These are phyloP conservation scores for Colletotrichum viniferum DNA, from an alignment of 2,329 filamentous ascomycete species.

Conservation along the genomic window DNA sequence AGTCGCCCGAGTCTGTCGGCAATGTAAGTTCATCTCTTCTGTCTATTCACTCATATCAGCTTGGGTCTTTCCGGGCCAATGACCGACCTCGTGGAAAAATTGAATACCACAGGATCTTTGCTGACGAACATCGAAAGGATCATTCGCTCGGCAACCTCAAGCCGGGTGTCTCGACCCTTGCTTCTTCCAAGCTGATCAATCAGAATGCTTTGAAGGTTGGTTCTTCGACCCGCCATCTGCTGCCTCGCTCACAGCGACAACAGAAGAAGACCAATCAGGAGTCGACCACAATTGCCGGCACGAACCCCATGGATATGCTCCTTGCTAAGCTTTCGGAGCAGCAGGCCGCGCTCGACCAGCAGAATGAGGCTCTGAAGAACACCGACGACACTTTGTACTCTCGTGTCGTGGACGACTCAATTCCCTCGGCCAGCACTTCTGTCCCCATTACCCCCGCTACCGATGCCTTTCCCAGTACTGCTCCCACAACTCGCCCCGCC, in stretches of 20 bases:
- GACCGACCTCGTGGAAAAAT: background rate
- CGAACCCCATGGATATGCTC: constrained; percentile 71
- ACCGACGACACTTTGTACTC: constrained; percentile 42
- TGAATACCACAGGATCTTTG: background rate
- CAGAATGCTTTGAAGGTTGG: constrained; percentile 58
- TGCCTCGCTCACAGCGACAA: constrained; percentile 35
- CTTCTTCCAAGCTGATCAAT: constrained; percentile 60
- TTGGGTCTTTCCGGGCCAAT: background rate
- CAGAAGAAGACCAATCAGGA: constrained; percentile 56
- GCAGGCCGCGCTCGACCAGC: constrained; percentile 62
- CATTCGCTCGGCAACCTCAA: constrained; percentile 28
- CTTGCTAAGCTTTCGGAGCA: constrained; percentile 78
- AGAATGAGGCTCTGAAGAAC: constrained; percentile 57
- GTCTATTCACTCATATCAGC: background rate
- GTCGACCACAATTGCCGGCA: constrained; percentile 36
- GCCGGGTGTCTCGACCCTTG: constrained; percentile 51
- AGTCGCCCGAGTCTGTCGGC: background rate
- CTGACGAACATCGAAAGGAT: background rate
- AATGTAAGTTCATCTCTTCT: background rate
- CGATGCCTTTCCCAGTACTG: constrained; percentile 54
- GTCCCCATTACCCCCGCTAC: constrained; percentile 67
- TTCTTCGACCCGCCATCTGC: background rate
- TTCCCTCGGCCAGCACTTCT: constrained; percentile 56
- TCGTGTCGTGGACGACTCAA: constrained; percentile 46
- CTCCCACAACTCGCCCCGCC: constrained; percentile 55